Base-by-base conservation (phyloP, 139 green algal genomes). In the Chloropicon primus region DNA sequence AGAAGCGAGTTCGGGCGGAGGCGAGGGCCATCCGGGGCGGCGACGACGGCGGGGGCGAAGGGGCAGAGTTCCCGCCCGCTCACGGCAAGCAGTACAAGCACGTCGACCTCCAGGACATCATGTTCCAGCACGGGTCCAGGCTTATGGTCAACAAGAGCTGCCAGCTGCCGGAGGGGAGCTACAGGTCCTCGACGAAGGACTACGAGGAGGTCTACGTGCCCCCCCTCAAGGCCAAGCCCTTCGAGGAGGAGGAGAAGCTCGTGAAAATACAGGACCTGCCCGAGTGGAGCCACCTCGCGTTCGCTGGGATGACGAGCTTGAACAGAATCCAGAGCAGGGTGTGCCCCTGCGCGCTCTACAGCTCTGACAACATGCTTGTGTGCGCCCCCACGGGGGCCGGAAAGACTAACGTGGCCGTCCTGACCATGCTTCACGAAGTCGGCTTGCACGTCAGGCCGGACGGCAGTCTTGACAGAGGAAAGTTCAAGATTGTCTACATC, bases 341-440 rank as follows among this genome's bases (percentile, higher is more conserved):
- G 71, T 29, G 23, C 21, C 23, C 1, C 26, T 73, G 23, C 1
- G 94, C 94, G 21, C 86, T 99, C 22, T 95, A 91, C 81, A 90
- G 82, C 28, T 79, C 86, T 25, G 92, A 97, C 77, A 98, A 99
- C 85, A 93, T 99, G 85, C 90, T 99, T 71, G 83, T 98, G 77
- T 94, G 88, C 77, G 88, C 84, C 0, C 87, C 85, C 25, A 95
- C 94, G 26, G 95, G 95, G 26, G 93, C 95, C 2, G 95, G 95
- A 72, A 99, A 99, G 87, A 99, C 95, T 78, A 99, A 99, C 80
- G 92, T 98, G 1, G 94, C 95, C 27, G 93, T 99, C 95, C 88
- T 99, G 72, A 88, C 88, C 28, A 93, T 99, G 28, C 80, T 99
- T 81, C 95, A 98, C 80, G 86, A 96, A 80, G 79, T 93, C 27